These are phyloP conservation scores for Infundibulicybe gibba DNA, from an alignment of 768 basidiomycete genomes.

Conservation along the genomic window DNA sequence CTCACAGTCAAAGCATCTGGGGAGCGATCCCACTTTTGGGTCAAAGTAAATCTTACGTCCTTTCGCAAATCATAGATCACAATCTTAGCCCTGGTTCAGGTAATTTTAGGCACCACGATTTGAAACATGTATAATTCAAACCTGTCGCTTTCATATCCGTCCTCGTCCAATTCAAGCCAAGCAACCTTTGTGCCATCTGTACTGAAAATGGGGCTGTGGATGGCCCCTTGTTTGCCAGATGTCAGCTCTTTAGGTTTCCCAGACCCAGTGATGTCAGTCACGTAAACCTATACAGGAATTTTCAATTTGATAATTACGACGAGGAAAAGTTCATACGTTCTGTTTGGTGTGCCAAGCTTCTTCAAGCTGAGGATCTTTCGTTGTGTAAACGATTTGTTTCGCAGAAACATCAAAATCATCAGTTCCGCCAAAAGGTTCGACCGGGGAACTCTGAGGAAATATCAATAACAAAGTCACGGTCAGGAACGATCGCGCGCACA, in stretches of 20 bases:
- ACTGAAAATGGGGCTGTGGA: slow-evolving; percentile 68
- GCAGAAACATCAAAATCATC: slow-evolving; percentile 77
- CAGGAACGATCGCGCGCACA: slow-evolving; percentile 38
- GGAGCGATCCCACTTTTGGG: slow-evolving; percentile 85
- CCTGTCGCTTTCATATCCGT: slow-evolving; percentile 91
- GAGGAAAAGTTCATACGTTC: slow-evolving; percentile 45
- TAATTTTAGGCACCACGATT: neutral
- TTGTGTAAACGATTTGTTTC: slow-evolving; percentile 72
- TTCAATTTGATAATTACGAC: neutral
- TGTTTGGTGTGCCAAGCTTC: slow-evolving; percentile 88
- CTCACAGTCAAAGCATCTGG: slow-evolving; percentile 58
- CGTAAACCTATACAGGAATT: slow-evolving; percentile 58
- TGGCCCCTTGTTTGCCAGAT: slow-evolving; percentile 82
- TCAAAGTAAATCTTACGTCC: slow-evolving; percentile 67
- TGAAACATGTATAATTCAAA: slow-evolving; percentile 15
- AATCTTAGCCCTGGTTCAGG: slow-evolving; percentile 55
- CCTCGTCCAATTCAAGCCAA: slow-evolving; percentile 84
- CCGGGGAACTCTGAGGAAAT: slow-evolving; percentile 54
- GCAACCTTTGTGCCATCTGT: slow-evolving; percentile 66
- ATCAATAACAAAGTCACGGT: slow-evolving; percentile 1
- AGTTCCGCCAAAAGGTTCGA: slow-evolving; percentile 84
- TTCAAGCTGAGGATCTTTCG: slow-evolving; percentile 78
- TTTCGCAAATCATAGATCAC: slow-evolving; percentile 74
- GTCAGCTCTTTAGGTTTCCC: slow-evolving; percentile 66
- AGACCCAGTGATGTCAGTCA: slow-evolving; percentile 54